phyloP scores from a whole-genome alignment of 2,329 filamentous ascomycete species.

The Cercospora sesami region DNA sequence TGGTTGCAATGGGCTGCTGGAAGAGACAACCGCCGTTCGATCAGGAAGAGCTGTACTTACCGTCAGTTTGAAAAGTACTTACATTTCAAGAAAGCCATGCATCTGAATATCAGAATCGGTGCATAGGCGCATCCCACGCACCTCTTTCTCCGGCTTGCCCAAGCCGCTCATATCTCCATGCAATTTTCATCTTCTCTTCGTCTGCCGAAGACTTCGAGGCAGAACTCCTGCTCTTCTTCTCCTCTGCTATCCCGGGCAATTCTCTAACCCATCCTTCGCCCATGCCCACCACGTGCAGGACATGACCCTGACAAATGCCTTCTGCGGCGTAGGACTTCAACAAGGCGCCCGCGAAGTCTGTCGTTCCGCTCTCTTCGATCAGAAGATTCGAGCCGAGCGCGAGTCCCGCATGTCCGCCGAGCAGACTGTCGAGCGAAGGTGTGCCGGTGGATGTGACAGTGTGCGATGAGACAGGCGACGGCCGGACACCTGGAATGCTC shows the following conservation, averaged over 20 bases:
- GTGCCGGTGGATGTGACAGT: conserved; percentile 90
- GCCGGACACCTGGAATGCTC: conserved; percentile 60
- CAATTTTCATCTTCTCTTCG: conserved; percentile 91
- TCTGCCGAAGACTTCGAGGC: conserved; percentile 43
- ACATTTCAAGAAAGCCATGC: conserved; percentile 18
- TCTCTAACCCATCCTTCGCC: conserved; percentile 79
- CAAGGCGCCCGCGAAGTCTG: conserved; percentile 84
- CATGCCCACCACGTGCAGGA: conserved; percentile 80
- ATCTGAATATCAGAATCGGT: not conserved
- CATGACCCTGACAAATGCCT: conserved; percentile 86
- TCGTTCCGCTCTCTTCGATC: conserved; percentile 86
- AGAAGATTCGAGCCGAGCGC: conserved; percentile 78
- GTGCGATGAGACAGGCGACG: conserved; percentile 85
- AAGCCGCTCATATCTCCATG: conserved; percentile 90
- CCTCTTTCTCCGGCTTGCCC: conserved; percentile 70
- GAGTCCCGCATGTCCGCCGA: conserved; percentile 84
- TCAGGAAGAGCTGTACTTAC: conserved; percentile 36
- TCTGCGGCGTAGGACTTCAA: conserved; percentile 90
- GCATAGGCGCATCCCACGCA: conserved; percentile 44
- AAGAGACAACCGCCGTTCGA: conserved; percentile 23
- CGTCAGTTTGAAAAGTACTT: conserved; percentile 21
- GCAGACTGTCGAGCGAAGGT: conserved; percentile 75
- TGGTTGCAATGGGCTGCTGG: conserved; percentile 15
- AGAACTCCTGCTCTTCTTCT: conserved; percentile 35
- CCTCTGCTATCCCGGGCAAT: conserved; percentile 68